Base-by-base conservation (phyloP, 352 stramenopile genomes). In the Phytopythium boreale region DNA sequence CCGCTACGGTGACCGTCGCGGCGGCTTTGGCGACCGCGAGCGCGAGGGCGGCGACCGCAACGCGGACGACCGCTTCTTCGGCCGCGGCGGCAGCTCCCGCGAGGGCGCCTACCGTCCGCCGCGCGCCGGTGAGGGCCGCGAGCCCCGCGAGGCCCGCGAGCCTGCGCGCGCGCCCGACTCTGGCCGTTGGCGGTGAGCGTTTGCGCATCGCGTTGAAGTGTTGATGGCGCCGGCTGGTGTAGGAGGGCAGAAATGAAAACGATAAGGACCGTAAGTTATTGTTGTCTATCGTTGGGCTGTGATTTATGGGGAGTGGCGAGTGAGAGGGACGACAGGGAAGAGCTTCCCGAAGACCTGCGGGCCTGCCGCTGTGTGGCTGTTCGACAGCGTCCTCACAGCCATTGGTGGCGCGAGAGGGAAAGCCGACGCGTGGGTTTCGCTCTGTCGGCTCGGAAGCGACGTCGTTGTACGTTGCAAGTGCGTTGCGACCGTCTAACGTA, bases 161-260 rank as follows among this genome's bases (percentile, higher is more conserved):
- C 31, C 41, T 46, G 53, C 68, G 27, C 79, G 79, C 34, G 79
- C 82, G 15, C 82, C 79, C 34, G 79, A 90, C 47, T 88, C 78
- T 63, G 81, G 81, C 24, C 78, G 79, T 43, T 90, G 82, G 82
- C 82, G 82, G 81, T 90, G 84, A 70, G 62, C 36, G 31, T n/a
- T n/a, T n/a, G n/a, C n/a, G n/a, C n/a, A n/a, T n/a, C n/a, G n/a
- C n/a, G n/a, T n/a, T n/a, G n/a, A n/a, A n/a, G n/a, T n/a, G n/a
- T n/a, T n/a, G n/a, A n/a, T n/a, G n/a, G n/a, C n/a, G n/a, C n/a
- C n/a, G n/a, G n/a, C n/a, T n/a, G n/a, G n/a, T n/a, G n/a, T n/a
- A n/a, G n/a, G n/a, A n/a, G n/a, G n/a, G 44, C 44, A 51, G 44
- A 26, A 51, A 51, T 51, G 44, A 51, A 51, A 29, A 5, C 44